Evolutionary conservation across 2,329 filamentous ascomycete genomes (phyloP), one percentile per base, ranked within the genome.

Genomic region (Colletotrichum musicola): DNA sequence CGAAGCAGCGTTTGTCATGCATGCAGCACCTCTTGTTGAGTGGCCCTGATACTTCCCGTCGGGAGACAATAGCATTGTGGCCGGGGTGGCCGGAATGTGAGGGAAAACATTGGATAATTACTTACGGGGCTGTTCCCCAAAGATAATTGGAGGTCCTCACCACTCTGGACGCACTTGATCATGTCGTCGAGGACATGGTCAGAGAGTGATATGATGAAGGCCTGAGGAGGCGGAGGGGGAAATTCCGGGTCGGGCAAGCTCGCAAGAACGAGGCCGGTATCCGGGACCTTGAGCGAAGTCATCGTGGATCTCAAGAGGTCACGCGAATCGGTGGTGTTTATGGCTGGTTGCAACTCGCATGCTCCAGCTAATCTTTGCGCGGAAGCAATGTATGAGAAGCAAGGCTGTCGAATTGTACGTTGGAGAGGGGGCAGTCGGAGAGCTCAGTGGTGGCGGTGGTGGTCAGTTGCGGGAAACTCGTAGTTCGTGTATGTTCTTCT

Each of bases 81-180:
- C 40, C 22, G 22, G 30, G 47, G 10, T n/a, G 27, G 4, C 44
- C 56, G 49, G 56, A 25, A 47, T 30, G 53, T n/a, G 9, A 16
- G 16, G 54, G 42, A 54, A 53, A 58, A 27, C 51, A 16, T 62
- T 30, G 40, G 54, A 22, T 20, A 12, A 27, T 12, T 47, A 84
- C 89, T 84, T 87, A 91, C 89, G 44, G 89, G 89, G 73, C 79
- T 83, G 74, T 81, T 82, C 47, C 89, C 89, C 70, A 91, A 77
- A 5, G 86, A 84, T 73, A 91, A 80, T 73, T 88, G 82, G 61
- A 91, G 83, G 53, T 84, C 81, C 63, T 87, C 83, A 58, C 87
- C 88, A 80, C 84, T 83, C 73, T 86, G 85, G 46, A 87, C 83
- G 74, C 85, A 88, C 76, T 83, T 83, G 72, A 91, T 89, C 85